phyloP scores from a whole-genome alignment of 164 flowering plant genomes.

The Warburgia ugandensis region DNA sequence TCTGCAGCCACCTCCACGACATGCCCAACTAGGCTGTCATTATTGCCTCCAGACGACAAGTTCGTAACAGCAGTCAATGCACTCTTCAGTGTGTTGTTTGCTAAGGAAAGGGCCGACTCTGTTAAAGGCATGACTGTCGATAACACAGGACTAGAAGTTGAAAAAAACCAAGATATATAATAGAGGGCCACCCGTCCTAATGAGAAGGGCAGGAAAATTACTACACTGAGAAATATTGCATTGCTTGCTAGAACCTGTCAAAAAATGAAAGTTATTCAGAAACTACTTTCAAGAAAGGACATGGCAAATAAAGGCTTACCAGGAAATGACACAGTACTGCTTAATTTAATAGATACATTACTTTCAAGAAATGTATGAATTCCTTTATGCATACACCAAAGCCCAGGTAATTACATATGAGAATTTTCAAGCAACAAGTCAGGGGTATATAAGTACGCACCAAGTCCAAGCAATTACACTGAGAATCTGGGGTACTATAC shows the following conservation, averaged over 20 bases:
- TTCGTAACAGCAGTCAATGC: slow-evolving; percentile 60
- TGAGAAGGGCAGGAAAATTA: slow-evolving; percentile 86
- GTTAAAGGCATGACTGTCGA: slow-evolving; percentile 55
- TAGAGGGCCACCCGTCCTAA: slow-evolving; percentile 74
- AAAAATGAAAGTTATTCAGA: slow-evolving; percentile 7
- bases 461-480: too few relatives aligned
- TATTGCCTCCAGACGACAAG: slow-evolving; percentile 47
- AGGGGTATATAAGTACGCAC: too few relatives aligned
- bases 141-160: slow-evolving; percentile 47
- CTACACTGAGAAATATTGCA: slow-evolving; percentile 91
- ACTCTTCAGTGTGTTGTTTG: slow-evolving; percentile 68
- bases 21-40: slow-evolving; percentile 34
- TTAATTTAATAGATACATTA: too few relatives aligned
- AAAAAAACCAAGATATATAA: slow-evolving; percentile 65
- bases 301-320: too few relatives aligned
- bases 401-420: too few relatives aligned
- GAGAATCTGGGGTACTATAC: too few relatives aligned
- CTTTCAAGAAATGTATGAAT: too few relatives aligned
- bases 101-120: slow-evolving; percentile 67
- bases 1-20: slow-evolving; percentile 40
- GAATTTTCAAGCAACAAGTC: too few relatives aligned
- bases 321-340: too few relatives aligned
- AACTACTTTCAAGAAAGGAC: too few relatives aligned
- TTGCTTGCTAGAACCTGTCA: slow-evolving; percentile 97
- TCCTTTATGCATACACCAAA: too few relatives aligned